Evolutionary conservation across 176 grass and related monocot genomes (phyloP), one percentile per base, ranked within the genome.

Genomic region (Panicum miliaceum): DNA sequence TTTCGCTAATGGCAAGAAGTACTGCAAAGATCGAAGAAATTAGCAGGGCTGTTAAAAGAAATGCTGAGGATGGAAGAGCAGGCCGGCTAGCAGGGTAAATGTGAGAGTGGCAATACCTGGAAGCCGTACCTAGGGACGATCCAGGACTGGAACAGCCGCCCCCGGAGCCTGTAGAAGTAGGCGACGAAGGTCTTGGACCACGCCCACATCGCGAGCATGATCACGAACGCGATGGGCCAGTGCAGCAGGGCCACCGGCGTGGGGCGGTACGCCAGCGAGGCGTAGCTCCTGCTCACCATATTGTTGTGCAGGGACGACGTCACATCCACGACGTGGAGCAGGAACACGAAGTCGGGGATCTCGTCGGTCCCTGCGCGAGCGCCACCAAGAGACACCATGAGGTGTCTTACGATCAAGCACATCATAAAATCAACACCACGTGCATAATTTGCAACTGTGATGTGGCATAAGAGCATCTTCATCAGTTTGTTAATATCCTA

Each of bases 121-220:
- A 94, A 94, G 6, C 92, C 92, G 23, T 80, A 84, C 37, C 92
- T 77, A 11, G 92, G 92, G 15, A 94, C 89, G 15, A 71, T 64
- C 92, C 92, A 94, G 0, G 59, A n/a, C 34, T 94, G 89, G 50
- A 84, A 81, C 15, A 91, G 15, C 8, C 51, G 65, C 6, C 75
- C 89, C 2, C 74, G 52, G 19, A 94, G 76, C 35, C 27, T 78
- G 83, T 94, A 91, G 52, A 64, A 94, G 71, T 83, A 69, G 82
- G 73, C 3, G 27, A 89, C 11, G 83, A 94, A 94, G 20, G 92
- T 94, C 80, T 91, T 91, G 36, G 92, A 94, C 10, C 32, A 87
- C 6, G 73, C 83, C 92, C 89, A 94, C 59, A 62, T 29, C 11
- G 29, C 6, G 50, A 75, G 72, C 79, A 89, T 89, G 18, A 43